Evolutionary conservation across 2,329 filamentous ascomycete genomes (phyloP).

Genomic region (Colletotrichum sp.): DNA sequence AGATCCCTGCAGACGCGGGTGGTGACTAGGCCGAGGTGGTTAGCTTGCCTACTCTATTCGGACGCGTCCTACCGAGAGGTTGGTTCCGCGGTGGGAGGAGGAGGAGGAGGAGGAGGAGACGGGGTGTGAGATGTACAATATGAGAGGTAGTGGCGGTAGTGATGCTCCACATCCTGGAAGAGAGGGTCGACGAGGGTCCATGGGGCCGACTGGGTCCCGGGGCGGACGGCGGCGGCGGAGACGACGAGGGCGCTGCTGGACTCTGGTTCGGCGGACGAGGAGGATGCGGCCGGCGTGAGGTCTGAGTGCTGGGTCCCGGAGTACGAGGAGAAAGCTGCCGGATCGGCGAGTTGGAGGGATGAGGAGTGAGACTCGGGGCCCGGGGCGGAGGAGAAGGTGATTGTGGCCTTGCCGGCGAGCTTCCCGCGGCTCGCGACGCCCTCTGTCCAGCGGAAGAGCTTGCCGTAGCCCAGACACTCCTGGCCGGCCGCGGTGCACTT

Average conservation of each 20-base stretch:
- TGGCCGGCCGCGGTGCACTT: constrained; percentile 53
- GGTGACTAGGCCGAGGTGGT: constrained; percentile 44
- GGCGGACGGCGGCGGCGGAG: constrained; percentile 6
- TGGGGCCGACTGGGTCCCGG: constrained; percentile 29
- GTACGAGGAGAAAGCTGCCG: neutral
- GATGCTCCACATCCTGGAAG: constrained; percentile 58
- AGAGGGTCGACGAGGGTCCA: constrained; percentile 47
- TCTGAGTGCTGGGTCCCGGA: neutral
- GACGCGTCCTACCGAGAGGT: neutral
- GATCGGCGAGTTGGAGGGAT: neutral
- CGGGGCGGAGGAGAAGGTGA: constrained; percentile 25
- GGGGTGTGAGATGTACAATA: constrained; percentile 37
- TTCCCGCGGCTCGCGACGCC: constrained; percentile 48
- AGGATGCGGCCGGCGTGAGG: neutral
- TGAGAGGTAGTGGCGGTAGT: constrained; percentile 43
- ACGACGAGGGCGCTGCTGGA: constrained; percentile 24
- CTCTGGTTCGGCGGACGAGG: neutral
- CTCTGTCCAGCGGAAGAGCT: constrained; percentile 56
- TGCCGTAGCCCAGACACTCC: constrained; percentile 58
- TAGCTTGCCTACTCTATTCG: constrained; percentile 5
- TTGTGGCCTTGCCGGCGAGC: constrained; percentile 43
- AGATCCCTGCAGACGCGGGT: constrained; percentile 58
- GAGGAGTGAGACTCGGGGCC: neutral
- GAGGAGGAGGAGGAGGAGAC: neutral
- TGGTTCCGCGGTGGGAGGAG: neutral